Conservation (phyloP, 1,284 basidiomycete genomes). For the Cerrena zonata region DNA sequence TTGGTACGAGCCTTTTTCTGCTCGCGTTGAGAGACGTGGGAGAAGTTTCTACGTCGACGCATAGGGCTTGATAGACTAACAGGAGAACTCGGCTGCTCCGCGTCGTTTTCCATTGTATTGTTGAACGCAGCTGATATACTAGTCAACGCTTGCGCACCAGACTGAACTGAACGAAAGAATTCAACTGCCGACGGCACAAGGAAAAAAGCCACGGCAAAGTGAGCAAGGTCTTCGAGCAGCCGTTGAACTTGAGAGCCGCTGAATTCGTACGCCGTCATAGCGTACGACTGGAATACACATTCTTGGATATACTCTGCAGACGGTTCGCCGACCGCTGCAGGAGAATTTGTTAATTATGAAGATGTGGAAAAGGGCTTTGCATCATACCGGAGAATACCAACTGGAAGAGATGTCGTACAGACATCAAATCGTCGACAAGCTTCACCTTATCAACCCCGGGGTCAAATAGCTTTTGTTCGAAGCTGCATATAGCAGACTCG, state of each 20-base stretch:
- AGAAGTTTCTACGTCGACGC: neutral
- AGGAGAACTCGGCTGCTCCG: neutral
- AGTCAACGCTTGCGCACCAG: conserved; percentile 3
- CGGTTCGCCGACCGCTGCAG: conserved; percentile 6
- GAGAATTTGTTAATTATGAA: neutral
- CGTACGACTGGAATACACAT: conserved; percentile 5
- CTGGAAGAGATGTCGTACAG: conserved; percentile 8
- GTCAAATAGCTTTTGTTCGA: conserved; percentile 11
- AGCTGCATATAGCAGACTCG: conserved; percentile 7
- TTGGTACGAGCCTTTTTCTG: conserved; percentile 4
- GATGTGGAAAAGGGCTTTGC: neutral
- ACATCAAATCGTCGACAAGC: conserved; percentile 2
- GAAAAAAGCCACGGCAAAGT: conserved; percentile 2
- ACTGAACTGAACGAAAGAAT: conserved; percentile 7
- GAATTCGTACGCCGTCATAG: conserved; percentile 5
- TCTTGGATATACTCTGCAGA: conserved; percentile 3
- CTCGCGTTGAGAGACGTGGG: conserved; percentile 9
- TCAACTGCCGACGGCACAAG: neutral
- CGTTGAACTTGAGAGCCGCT: conserved; percentile 1
- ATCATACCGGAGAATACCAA: conserved; percentile 15
- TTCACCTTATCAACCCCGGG: conserved; percentile 1
- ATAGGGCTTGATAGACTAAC: neutral
- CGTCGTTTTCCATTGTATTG: neutral
- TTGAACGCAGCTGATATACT: neutral
- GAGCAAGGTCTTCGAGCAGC: conserved; percentile 7